Evolutionary conservation across 371 early-diverging fungal species (phyloP).

Genomic region (Rhizoclosmatium hyalinum): DNA sequence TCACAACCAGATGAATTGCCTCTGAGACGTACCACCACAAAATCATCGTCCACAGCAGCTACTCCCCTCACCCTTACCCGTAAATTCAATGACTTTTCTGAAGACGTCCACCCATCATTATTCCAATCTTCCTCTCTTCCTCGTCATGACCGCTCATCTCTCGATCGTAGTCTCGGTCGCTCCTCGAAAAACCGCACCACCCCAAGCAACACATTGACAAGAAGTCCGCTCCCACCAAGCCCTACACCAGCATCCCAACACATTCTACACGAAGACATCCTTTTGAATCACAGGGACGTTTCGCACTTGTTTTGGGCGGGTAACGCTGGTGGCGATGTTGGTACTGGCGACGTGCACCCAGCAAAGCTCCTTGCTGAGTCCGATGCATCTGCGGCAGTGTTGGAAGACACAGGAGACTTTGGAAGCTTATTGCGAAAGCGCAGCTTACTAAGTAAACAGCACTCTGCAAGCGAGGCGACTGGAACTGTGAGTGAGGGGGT

Average conservation of each 20-base stretch:
- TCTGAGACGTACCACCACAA: no score
- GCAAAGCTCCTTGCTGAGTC: slow-evolving; percentile 6
- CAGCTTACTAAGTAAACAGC: background rate
- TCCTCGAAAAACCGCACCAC: background rate
- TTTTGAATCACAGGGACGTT: background rate
- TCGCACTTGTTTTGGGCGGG: slow-evolving; percentile 14
- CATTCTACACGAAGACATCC: background rate
- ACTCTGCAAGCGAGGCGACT: background rate
- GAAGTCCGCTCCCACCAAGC: background rate
- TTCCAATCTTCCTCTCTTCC: no score
- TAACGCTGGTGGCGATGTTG: background rate
- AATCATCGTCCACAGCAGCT: no score
- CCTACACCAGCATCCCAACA: background rate
- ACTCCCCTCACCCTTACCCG: no score
- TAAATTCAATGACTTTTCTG: no score
- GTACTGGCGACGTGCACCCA: slow-evolving; percentile 1
- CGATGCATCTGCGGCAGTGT: background rate
- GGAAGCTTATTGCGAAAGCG: background rate
- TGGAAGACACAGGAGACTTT: background rate
- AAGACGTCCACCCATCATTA: no score
- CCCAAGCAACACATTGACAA: background rate
- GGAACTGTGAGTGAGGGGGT: background rate
- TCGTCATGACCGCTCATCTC: no score
- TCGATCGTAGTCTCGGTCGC: no score
- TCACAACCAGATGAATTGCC: no score